Percentiles rank a stretch among this genome's conserved stretches.
These are phyloP conservation scores for Hygrophorus pudorinus DNA, from an alignment of 768 basidiomycete genomes.

Conservation along the genomic window DNA sequence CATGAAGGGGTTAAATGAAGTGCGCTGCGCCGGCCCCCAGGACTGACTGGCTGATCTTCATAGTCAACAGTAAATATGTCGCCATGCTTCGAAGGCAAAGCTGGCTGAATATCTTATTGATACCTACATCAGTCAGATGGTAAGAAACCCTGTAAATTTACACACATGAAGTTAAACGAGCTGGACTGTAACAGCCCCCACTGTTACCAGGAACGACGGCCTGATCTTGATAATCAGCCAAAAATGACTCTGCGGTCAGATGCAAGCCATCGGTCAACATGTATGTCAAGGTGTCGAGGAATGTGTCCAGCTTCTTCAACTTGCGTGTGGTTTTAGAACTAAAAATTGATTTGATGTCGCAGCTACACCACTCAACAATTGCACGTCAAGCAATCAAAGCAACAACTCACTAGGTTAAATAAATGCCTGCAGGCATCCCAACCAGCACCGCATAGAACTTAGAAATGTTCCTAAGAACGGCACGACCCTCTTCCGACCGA, in stretches of 20 bases:
- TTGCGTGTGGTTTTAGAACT: neutral
- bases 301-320: neutral
- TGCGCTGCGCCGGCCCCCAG: neutral
- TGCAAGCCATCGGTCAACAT: neutral
- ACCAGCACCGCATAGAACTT: neutral
- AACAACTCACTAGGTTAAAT: neutral
- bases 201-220: too few relatives aligned
- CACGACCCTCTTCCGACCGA: neutral
- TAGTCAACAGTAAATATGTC: too few relatives aligned
- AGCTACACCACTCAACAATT: neutral
- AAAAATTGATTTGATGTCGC: neutral
- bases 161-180: too few relatives aligned
- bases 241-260: neutral
- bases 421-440: slow-evolving; percentile 1
- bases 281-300: neutral
- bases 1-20: neutral
- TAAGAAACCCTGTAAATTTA: too few relatives aligned
- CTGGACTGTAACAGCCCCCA: too few relatives aligned
- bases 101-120: too few relatives aligned
- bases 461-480: neutral
- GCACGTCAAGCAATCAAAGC: neutral
- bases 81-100: too few relatives aligned
- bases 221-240: neutral
- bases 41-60: neutral
- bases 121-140: too few relatives aligned